These are phyloP conservation scores for Silene latifolia DNA, from an alignment of 148 eudicot genomes.

Conservation along the genomic window DNA sequence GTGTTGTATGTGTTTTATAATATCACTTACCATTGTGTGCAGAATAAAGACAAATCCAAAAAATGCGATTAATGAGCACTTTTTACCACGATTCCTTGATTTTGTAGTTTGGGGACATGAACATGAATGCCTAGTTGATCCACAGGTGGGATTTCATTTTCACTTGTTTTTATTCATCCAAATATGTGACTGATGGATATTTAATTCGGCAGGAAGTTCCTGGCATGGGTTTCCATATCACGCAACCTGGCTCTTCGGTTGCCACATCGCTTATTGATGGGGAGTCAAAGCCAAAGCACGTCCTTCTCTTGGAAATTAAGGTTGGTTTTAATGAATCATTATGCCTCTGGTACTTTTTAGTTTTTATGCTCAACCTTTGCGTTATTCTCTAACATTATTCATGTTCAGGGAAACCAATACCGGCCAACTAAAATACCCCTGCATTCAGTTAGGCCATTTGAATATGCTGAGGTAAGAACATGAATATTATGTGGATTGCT, in stretches of 20 bases:
- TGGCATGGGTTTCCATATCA: slow-evolving; percentile 98
- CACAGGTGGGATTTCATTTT: slow-evolving; percentile 56
- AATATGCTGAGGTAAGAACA: slow-evolving; percentile 78
- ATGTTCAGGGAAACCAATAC: slow-evolving; percentile 89
- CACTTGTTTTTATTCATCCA: background rate
- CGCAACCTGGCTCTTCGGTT: slow-evolving; percentile 99
- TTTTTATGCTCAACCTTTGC: background rate
- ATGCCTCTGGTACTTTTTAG: background rate
- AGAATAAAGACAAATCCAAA: slow-evolving; percentile 99
- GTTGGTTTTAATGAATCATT: slow-evolving; percentile 30
- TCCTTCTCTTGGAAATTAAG: slow-evolving; percentile 95
- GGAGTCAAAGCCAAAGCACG: slow-evolving; percentile 94
- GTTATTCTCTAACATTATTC: slow-evolving; percentile 7
- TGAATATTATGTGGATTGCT: slow-evolving; percentile 7
- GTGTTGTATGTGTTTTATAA: slow-evolving; percentile 10
- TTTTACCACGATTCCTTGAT: slow-evolving; percentile 90
- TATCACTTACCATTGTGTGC: slow-evolving; percentile 23
- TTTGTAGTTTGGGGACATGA: slow-evolving; percentile 99
- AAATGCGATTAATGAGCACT: slow-evolving; percentile 98
- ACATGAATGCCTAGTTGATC: slow-evolving; percentile 97
- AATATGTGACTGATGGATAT: slow-evolving; percentile 11
- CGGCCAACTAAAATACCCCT: slow-evolving; percentile 97
- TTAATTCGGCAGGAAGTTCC: slow-evolving; percentile 70
- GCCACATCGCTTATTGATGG: slow-evolving; percentile 98
- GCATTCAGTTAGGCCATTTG: slow-evolving; percentile 89